Base-by-base conservation (phyloP, 352 stramenopile genomes). In the Pythium rishiriense region DNA sequence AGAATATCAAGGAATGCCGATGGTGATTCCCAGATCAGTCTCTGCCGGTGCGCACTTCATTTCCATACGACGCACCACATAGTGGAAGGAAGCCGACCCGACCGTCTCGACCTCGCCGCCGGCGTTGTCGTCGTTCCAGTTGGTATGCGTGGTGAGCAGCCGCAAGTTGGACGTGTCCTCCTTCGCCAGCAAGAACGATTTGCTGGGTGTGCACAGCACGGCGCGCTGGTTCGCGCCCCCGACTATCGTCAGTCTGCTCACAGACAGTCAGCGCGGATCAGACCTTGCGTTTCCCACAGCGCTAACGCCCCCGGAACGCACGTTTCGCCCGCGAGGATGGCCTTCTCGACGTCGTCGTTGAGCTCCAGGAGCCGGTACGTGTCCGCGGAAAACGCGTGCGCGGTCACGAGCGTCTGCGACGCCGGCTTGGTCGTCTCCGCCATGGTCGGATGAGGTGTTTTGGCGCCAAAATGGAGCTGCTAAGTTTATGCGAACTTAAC, bases 111-210 rank as follows among this genome's bases (percentile, higher is more conserved):
- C 83, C 14, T 87, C 70, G 8, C 15, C 49, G 70, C 41, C 28
- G n/a, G 49, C 31, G 11, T 54, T 35, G 7, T 54, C 52, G 17
- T 29, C 64, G 15, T 5, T 51, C 84, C 84, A 93, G 28, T 84
- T 22, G 24, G 53, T 79, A 58, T 91, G 76, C 10, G 71, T 72
- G 15, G 82, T 92, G 4, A 95, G 53, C 21, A 95, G 64, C 3
- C 85, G 83, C 43, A 93, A 62, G 50, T 95, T 95, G 12, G 83
- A 93, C 43, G 81, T 93, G 48, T 93, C 85, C 48, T 95, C 86
- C 33, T 92, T 93, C 35, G 76, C 81, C 21, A 95, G 69, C 59
- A 75, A 85, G 66, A 78, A 95, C 17, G 84, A 91, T 61, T 83
- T 81, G 56, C 75, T 74, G 12, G 76, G 57, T 37, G 84, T 93